Evolutionary conservation across 148 eudicot species (phyloP), one percentile per base, ranked within the genome.

Genomic region (Rhododendron mucronatum): DNA sequence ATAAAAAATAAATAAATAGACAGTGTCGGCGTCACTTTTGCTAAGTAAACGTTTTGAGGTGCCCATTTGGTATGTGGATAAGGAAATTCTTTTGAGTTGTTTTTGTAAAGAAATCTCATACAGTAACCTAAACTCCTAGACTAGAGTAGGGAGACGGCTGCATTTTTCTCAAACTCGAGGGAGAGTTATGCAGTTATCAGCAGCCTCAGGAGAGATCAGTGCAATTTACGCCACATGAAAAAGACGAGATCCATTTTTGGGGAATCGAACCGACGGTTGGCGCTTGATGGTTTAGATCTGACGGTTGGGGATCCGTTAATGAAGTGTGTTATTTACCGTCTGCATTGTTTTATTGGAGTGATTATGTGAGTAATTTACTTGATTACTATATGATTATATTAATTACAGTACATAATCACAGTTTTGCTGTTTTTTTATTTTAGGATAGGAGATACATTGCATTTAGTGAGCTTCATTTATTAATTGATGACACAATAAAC

Each of bases 191-290:
- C 9, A 59, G 10, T 59, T 59, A 59, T 59, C 26, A 20, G 10
- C 20, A 5, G 9, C 26, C 65, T 59, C n/a, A 21, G 65, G 65
- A 59, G 65, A 6, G n/a, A 18, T 0, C 65, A 20, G 65, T 59
- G 65, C 65, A 21, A 59, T 59, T 59, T 59, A 21, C 26, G n/a
- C n/a, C 21, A 59, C n/a, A 21, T 20, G 26, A 55, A 55, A 55
- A 55, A 55, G 30, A 11, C 12, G 1, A 23, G 81, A 48, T 80
- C 30, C 50, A 7, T 48, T 50, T 50, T 28, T 7, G 20, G 26
- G 41, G 65, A 80, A 80, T 14, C 65, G 10, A 81, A 30, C 44
- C 26, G 44, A 81, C 83, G 83, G 67, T 10, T 81, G 83, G 44
- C 83, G 45, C 16, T 18, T 81, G 44, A n/a, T 81, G 35, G 21